A percentile compares a stretch with the other conserved stretches of the same genome.
These are phyloP conservation scores for Protomyces macrosporus DNA, from an alignment of 1,139 yeast genomes.

Conservation along the genomic window DNA sequence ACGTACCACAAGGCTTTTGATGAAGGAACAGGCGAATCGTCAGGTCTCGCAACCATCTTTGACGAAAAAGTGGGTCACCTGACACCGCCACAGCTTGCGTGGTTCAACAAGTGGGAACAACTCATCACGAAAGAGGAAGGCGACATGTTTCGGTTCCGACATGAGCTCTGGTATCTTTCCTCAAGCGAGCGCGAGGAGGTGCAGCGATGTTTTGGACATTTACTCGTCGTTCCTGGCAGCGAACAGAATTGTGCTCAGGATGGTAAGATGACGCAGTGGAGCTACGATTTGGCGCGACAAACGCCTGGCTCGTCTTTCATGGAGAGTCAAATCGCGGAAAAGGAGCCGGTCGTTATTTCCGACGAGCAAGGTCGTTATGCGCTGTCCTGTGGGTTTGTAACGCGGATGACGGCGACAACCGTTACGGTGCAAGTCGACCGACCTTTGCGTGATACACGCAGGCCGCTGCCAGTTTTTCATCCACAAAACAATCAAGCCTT, in stretches of 20 bases:
- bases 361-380: slow-evolving; percentile 78
- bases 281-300: slow-evolving; percentile 20
- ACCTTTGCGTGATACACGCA: slow-evolving; percentile 48
- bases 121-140: slow-evolving; percentile 72
- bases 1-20: slow-evolving; percentile 52
- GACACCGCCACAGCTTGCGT: slow-evolving; percentile 45
- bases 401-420: slow-evolving; percentile 41
- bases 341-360: slow-evolving; percentile 56
- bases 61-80: slow-evolving; percentile 51
- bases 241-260: slow-evolving; percentile 6
- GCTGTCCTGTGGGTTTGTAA: slow-evolving; percentile 58
- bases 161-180: slow-evolving; percentile 65
- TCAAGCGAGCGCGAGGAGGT: slow-evolving; percentile 56
- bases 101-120: slow-evolving; percentile 67
- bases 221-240: slow-evolving; percentile 21
- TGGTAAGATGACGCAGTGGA: slow-evolving; percentile 21
- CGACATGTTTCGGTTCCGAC: slow-evolving; percentile 48
- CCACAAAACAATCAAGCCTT: slow-evolving; percentile 47
- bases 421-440: slow-evolving; percentile 48
- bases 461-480: slow-evolving; percentile 45
- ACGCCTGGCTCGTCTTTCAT: slow-evolving; percentile 17
- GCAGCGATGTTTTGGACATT: slow-evolving; percentile 44
- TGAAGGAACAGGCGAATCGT: slow-evolving; percentile 48
- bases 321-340: slow-evolving; percentile 34
- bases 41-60: slow-evolving; percentile 43